Evolutionary conservation across 2,329 filamentous ascomycete genomes (phyloP).

Genomic region (Clarireedia hainanense): DNA sequence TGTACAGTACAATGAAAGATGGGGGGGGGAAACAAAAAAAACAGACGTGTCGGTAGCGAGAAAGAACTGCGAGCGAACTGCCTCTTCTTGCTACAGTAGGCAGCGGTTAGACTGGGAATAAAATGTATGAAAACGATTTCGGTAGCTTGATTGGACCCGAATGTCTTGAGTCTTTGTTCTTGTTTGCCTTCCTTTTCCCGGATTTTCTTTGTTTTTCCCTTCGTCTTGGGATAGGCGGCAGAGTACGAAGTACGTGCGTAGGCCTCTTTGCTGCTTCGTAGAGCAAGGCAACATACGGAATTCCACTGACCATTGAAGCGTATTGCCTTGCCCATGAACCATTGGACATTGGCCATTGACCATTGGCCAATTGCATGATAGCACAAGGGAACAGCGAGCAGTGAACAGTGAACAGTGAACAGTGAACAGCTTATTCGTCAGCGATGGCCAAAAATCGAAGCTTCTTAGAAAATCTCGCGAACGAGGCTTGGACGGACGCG

Average conservation of each 20-base stretch:
- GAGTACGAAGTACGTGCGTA: background rate
- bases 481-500: background rate
- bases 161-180: background rate
- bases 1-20: too few species aligned
- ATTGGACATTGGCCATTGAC: background rate
- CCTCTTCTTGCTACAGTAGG: background rate
- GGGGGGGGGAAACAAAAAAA: background rate
- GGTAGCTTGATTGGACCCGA: background rate
- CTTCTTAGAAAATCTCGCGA: background rate
- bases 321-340: too few species aligned
- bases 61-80: background rate
- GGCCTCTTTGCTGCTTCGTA: background rate
- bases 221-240: background rate
- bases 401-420: background rate
- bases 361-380: conserved; percentile 1
- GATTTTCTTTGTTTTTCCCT: background rate
- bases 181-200: background rate
- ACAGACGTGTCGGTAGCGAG: background rate
- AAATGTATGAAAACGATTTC: background rate
- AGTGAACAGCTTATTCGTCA: background rate
- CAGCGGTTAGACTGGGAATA: background rate
- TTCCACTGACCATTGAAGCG: too few species aligned
- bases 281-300: too few species aligned
- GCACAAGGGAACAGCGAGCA: background rate
- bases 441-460: background rate